Evolutionary conservation across 208 protist species (phyloP), one percentile per base, ranked within the genome.

Genomic region (Zelonia costaricensis): DNA sequence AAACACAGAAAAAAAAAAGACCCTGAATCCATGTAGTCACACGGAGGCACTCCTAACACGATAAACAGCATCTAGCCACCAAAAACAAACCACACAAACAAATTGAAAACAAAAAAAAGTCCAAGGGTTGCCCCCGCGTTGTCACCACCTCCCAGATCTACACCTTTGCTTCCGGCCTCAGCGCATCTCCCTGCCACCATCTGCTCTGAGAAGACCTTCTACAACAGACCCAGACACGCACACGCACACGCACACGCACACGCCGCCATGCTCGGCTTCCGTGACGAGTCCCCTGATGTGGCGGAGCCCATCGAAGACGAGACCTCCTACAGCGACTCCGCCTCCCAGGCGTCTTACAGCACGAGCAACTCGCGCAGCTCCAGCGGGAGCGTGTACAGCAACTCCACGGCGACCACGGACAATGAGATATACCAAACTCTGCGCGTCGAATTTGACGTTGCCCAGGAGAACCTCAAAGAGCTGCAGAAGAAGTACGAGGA

Each of bases 341-440:
- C 64, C n/a, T 77, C 69, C 16, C 67, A 71, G 43, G 43, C 65
- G 0, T 74, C 73, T 27, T 78, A 69, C 73, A 70, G 40, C 12
- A 69, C 64, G 15, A 78, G 35, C 53, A 51, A 62, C 45, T 59
- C 74, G 15, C 46, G 49, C 68, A 60, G 55, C 27, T 54, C 62
- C 47, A 61, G 57, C 40, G 44, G 65, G 33, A 75, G 70, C 43
- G 62, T 60, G 12, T 57, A 62, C 47, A 71, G 51, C 48, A 71
- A 49, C 38, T 59, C 57, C 33, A 57, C 65, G 25, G 46, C 60
- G 10, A 64, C 48, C 27, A 73, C 69, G 0, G 78, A 77, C 33
- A 64, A 71, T 39, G 77, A 72, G 51, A 62, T 35, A 7, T 74
- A 73, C 33, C 57, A 72, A 13, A 59, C 57, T 15, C 45, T 75